Evolutionary conservation across 495 filamentous ascomycete species (phyloP), one percentile per base, ranked within the genome.

Genomic region (Staphylotrichum tortipilum): DNA sequence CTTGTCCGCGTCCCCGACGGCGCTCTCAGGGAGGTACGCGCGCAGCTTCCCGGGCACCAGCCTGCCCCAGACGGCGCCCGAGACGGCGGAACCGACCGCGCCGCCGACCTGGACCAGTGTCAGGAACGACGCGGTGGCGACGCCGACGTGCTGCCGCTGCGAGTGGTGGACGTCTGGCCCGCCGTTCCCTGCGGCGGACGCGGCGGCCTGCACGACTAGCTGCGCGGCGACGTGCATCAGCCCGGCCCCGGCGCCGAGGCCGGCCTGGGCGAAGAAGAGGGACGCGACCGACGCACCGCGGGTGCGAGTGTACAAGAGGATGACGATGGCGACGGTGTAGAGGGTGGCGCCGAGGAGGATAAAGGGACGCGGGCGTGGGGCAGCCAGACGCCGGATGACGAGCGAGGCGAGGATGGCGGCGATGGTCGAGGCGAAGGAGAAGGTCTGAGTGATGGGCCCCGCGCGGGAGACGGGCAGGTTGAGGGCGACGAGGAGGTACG

Each of bases 291-390:
- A 63, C 3, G 65, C 60, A 14, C 70, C 62, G 7, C 66, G 58
- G 17, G 74, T 68, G 36, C 85, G 80, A 67, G 85, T 88, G 48
- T 79, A 67, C 47, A 87, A 78, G 74, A 86, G 79, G 26, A 87
- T 65, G 12, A 73, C 75, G 7, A 81, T 71, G 23, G 80, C 84
- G 1, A 85, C 65, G 33, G 81, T 69, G 58, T 78, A 71, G 21
- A 89, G 61, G 0, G 75, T 70, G 0, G 84, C 61, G 8, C 68
- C 83, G 57, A 75, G 68, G 38, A 69, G 35, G 39, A 71, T 68
- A 29, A 70, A 62, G 39, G 61, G 71, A 0, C 56, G 43, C 0
- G 58, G 60, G 0, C 58, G 51, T 1, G 60, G 62, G 1, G 9
- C 26, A 17, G 39, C 37, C 35, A 71, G 81, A 35, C 73, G 71